Evolutionary conservation across 78 protist species (phyloP).

Genomic region (Planoprotostelium fungivorum): DNA sequence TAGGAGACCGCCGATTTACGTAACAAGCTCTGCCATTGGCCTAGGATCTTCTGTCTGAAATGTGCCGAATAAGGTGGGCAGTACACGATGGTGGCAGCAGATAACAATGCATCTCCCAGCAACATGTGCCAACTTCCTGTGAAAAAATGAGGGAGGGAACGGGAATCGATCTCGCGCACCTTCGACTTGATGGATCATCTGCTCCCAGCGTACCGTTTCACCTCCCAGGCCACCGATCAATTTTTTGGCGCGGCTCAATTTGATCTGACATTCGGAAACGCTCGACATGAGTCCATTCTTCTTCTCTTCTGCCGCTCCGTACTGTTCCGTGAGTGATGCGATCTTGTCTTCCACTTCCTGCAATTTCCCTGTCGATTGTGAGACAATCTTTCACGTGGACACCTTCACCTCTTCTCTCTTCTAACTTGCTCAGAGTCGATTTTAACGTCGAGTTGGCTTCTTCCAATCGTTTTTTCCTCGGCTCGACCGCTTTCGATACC

Average conservation of each 20-base stretch:
- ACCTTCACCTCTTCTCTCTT: not conserved
- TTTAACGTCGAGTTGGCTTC: slow-evolving; percentile 39
- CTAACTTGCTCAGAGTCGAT: slow-evolving; percentile 14
- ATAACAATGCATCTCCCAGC: not conserved
- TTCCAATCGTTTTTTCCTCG: slow-evolving; percentile 23
- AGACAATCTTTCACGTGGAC: not conserved
- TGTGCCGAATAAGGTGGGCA: not conserved
- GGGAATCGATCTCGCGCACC: not conserved
- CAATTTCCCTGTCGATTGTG: not conserved
- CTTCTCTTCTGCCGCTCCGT: not conserved
- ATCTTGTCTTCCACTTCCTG: not conserved
- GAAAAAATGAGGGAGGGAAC: not conserved
- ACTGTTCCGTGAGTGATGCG: not conserved
- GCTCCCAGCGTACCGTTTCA: not conserved
- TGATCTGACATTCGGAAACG: not conserved
- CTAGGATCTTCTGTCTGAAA: not conserved
- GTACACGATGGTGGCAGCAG: not conserved
- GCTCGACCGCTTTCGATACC: slow-evolving; percentile 58
- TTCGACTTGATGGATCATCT: not conserved
- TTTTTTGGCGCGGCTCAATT: not conserved
- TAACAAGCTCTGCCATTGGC: not conserved
- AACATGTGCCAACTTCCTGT: not conserved
- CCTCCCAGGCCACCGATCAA: not conserved
- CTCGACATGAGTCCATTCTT: not conserved
- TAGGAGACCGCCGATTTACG: not conserved